A percentile compares a stretch with the other conserved stretches of the same genome.
phyloP scores from a whole-genome alignment of 108 stramenopile genomes.

The Asterionellopsis glacialis region DNA sequence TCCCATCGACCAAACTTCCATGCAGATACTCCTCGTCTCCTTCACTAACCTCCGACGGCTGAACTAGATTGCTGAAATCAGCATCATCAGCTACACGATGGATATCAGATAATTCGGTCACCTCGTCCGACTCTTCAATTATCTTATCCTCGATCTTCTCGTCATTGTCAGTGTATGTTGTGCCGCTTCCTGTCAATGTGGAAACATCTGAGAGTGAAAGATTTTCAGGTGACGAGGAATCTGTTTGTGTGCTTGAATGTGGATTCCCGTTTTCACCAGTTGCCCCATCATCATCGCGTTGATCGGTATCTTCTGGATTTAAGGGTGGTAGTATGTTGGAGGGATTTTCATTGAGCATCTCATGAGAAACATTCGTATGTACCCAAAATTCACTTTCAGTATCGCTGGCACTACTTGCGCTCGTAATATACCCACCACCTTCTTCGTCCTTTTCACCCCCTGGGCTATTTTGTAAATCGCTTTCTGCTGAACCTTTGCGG shows the following conservation, averaged over 20 bases:
- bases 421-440: neutral
- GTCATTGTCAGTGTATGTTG: neutral
- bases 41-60: neutral
- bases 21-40: neutral
- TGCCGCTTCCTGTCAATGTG: neutral
- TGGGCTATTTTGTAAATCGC: no score
- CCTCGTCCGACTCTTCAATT: neutral
- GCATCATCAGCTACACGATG: neutral
- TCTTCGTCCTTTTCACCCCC: no score
- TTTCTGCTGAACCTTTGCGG: no score
- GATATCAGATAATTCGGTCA: neutral
- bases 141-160: neutral
- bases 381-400: neutral
- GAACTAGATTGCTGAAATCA: neutral
- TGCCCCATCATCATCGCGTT: neutral
- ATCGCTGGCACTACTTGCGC: neutral
- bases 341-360: neutral
- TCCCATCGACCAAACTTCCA: no score
- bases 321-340: conserved; percentile 1
- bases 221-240: neutral
- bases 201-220: neutral
- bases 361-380: conserved; percentile 1
- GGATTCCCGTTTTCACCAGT: neutral
- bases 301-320: neutral
- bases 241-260: neutral